Evolutionary conservation across 1,284 basidiomycete genomes (phyloP).

Genomic region (Sutorius eximius): DNA sequence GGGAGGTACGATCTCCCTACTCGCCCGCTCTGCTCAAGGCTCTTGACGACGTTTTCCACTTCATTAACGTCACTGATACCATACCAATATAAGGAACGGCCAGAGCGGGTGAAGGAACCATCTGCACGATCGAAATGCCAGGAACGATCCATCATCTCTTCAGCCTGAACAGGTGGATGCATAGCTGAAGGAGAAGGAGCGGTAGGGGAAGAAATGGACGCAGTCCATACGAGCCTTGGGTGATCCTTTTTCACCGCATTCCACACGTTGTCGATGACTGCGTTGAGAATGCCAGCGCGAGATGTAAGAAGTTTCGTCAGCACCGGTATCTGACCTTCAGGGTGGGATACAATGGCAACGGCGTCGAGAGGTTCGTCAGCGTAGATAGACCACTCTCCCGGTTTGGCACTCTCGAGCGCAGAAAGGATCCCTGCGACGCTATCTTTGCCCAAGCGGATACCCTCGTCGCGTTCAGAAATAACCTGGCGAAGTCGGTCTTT

Average conservation of each 20-base stretch:
- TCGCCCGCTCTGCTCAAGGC: constrained; percentile 83
- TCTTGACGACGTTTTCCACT: constrained; percentile 84
- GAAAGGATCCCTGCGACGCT: constrained; percentile 90
- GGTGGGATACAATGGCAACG: constrained; percentile 92
- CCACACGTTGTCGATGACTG: constrained; percentile 97
- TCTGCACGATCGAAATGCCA: constrained; percentile 99
- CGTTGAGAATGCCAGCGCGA: constrained; percentile 88
- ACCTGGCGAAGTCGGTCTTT: constrained; percentile 92
- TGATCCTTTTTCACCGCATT: constrained; percentile 94
- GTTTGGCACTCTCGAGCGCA: constrained; percentile 73
- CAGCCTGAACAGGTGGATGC: constrained; percentile 50
- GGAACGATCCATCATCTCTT: constrained; percentile 80
- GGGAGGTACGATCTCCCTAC: constrained; percentile 90
- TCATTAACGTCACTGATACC: constrained; percentile 91
- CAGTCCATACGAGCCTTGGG: constrained; percentile 94
- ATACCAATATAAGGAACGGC: constrained; percentile 96
- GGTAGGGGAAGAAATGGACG: constrained; percentile 52
- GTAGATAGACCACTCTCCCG: constrained; percentile 79
- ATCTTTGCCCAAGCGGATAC: constrained; percentile 81
- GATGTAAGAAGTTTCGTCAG: constrained; percentile 92
- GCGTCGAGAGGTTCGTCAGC: constrained; percentile 97
- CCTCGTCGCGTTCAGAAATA: constrained; percentile 92
- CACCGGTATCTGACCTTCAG: constrained; percentile 86
- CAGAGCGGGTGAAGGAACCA: constrained; percentile 94
- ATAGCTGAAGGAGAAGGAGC: constrained; percentile 9